Evolutionary conservation across 2,329 filamentous ascomycete species (phyloP).

Genomic region (Cercospora janseana): DNA sequence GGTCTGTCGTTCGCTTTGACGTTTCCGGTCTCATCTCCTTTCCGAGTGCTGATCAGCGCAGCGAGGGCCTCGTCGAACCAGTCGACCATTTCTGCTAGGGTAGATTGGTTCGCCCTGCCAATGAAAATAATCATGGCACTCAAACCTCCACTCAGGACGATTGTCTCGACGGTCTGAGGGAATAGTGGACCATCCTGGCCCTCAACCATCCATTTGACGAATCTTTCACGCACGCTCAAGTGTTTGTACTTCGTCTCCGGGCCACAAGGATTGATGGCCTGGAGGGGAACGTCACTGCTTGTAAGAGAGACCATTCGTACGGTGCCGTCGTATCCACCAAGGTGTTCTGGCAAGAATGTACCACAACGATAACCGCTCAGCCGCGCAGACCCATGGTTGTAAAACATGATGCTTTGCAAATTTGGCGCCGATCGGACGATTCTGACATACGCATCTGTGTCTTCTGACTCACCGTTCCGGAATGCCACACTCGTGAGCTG

Average conservation of each 20-base stretch:
- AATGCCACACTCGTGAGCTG: background rate
- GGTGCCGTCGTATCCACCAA: background rate
- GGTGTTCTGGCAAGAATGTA: background rate
- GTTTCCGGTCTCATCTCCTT: background rate
- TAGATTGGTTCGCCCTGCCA: no score
- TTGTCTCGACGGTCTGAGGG: no score
- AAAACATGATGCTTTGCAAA: background rate
- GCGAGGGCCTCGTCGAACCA: conserved; percentile 2
- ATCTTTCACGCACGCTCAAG: no score
- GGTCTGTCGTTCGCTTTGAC: background rate
- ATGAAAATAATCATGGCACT: no score
- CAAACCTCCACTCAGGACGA: no score
- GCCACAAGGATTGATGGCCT: no score
- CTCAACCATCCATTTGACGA: no score
- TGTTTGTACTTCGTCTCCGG: no score
- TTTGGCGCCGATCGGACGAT: no score
- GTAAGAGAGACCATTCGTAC: background rate
- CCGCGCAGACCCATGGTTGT: background rate
- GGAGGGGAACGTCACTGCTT: background rate
- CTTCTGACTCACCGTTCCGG: background rate
- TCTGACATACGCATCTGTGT: background rate
- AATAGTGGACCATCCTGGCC: no score
- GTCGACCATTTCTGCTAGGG: no score
- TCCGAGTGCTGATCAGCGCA: background rate
- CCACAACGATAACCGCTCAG: background rate